Evolutionary conservation across 495 filamentous ascomycete genomes (phyloP), one percentile per base, ranked within the genome.

Genomic region (Annulohypoxylon moriforme): DNA sequence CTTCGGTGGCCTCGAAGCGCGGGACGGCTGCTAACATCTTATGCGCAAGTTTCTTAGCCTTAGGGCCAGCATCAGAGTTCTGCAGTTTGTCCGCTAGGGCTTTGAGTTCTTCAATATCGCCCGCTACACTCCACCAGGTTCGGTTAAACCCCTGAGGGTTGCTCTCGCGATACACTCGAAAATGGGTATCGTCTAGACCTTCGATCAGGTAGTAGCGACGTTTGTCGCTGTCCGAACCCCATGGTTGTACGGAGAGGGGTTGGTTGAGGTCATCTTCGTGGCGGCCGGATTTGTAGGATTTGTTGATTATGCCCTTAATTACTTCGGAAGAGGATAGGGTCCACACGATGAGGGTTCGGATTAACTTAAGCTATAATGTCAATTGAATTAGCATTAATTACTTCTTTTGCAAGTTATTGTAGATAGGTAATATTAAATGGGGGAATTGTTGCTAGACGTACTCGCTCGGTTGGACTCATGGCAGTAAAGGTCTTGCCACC

Each of bases 261-360:
- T 97, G 93, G 78, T 98, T 97, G 14, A 94, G 85, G 73, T 99
- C 96, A 73, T 96, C 94, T 62, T 97, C 93, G 69, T 94, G 92
- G 52, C 94, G 91, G 67, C 87, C 83, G 77, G 92, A 92, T 78
- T 98, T 98, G 87, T 98, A 98, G 16, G 90, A 90, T 64, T 94
- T 89, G 74, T 92, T 93, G 75, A 98, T 90, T 64, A 93, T 91
- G 13, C 86, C 82, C 76, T 90, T 90, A 64, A 98, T 82, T 3
- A 88, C 88, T 67, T 98, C 95, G 22, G 96, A 98, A 14, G 91
- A 94, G 4, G 91, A 89, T n/a, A 99, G 85, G 16, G 92, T 88
- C 96, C 96, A 99, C 42, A 96, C 83, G 58, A 95, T 87, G 67
- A 99, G 85, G 25, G 92, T 90, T 74, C 90, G 91, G 22, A 99